These are phyloP conservation scores for Aristolochia fimbriata DNA, from an alignment of 164 flowering plant genomes.

Conservation along the genomic window DNA sequence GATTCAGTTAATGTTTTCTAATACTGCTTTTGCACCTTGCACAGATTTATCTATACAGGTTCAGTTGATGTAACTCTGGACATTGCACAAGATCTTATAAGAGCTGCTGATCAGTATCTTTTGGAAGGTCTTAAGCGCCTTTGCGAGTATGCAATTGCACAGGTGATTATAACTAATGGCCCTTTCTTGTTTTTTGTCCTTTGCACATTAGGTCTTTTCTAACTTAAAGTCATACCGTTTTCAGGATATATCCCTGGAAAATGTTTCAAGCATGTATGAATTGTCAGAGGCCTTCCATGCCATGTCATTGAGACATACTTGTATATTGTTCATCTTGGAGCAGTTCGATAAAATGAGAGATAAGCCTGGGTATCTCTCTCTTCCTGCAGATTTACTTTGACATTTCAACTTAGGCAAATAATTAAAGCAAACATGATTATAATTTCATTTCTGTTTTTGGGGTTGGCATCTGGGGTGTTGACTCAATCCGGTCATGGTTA, in stretches of 20 bases:
- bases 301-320: conserved; percentile 65
- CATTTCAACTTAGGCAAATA: no score
- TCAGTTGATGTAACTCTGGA: conserved; percentile 44
- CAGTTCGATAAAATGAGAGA: conserved; percentile 59
- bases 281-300: conserved; percentile 96
- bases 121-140: conserved; percentile 63
- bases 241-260: conserved; percentile 84
- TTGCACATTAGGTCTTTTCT: neutral
- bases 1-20: no score
- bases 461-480: no score
- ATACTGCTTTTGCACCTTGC: no score
- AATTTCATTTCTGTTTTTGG: neutral
- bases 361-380: conserved; percentile 57
- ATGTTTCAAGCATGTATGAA: conserved; percentile 83
- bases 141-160: conserved; percentile 55
- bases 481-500: no score
- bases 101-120: conserved; percentile 74
- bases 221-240: neutral
- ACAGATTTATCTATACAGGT: conserved; percentile 66
- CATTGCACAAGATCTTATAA: conserved; percentile 62
- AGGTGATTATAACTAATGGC: conserved; percentile 22
- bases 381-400: neutral
- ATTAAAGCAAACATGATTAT: neutral
- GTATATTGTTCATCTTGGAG: conserved; percentile 83
- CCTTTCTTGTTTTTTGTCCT: neutral